These are phyloP conservation scores for Cornus controversa DNA, from an alignment of 148 eudicot species.

Conservation along the genomic window DNA sequence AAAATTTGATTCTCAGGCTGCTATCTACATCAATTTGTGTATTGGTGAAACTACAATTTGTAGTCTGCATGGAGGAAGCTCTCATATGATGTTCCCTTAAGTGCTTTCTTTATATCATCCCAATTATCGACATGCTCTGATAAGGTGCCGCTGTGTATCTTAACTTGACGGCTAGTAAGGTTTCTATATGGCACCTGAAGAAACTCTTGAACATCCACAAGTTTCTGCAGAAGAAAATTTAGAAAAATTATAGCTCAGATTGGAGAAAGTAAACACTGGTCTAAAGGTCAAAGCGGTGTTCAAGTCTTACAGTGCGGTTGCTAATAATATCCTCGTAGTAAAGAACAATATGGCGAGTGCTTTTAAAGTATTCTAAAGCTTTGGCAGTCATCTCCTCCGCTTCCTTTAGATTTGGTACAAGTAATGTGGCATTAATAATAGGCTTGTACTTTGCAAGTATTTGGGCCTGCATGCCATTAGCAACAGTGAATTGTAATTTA, in stretches of 20 bases:
- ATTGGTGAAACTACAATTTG: conserved; percentile 12
- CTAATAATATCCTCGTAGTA: conserved; percentile 69
- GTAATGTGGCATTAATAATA: conserved; percentile 32
- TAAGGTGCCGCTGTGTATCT: conserved; percentile 59
- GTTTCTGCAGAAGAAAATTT: conserved; percentile 38
- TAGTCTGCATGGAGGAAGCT: conserved; percentile 47
- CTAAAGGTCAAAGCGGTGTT: background rate
- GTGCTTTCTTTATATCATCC: conserved; percentile 46
- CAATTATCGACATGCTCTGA: conserved; percentile 54
- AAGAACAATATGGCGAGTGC: conserved; percentile 56
- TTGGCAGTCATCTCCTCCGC: conserved; percentile 34
- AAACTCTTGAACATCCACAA: conserved; percentile 60
- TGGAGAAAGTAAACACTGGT: background rate
- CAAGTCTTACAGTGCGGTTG: conserved; percentile 47
- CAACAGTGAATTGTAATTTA: background rate
- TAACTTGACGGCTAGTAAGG: conserved; percentile 63
- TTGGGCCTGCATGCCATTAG: conserved; percentile 52
- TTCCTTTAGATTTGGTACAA: conserved; percentile 33
- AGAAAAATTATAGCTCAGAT: background rate
- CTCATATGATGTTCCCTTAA: conserved; percentile 55
- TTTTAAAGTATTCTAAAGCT: conserved; percentile 52
- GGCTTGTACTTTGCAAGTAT: conserved; percentile 71
- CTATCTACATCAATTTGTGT: conserved; percentile 10
- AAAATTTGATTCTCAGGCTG: conserved; percentile 6
- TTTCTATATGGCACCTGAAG: conserved; percentile 47